These are phyloP conservation scores for Pyronema domesticum DNA, from an alignment of 495 filamentous ascomycete genomes.

Conservation along the genomic window DNA sequence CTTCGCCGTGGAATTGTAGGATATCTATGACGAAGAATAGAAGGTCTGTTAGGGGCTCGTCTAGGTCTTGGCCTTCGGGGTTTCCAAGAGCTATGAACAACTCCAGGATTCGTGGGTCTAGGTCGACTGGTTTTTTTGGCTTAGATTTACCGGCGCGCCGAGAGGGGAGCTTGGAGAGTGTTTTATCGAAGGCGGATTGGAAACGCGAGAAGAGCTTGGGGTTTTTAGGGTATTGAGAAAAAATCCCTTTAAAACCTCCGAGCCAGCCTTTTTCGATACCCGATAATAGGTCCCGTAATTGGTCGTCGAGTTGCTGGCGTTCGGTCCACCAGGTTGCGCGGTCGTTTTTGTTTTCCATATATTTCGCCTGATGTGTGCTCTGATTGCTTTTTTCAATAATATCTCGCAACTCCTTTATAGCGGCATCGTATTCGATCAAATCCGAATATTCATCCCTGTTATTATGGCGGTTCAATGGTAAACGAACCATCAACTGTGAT, in stretches of 20 bases:
- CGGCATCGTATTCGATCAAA: constrained; percentile 64
- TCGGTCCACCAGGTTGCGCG: constrained; percentile 79
- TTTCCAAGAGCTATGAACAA: constrained; percentile 75
- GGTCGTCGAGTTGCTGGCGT: constrained; percentile 57
- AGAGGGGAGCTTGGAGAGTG: constrained; percentile 81
- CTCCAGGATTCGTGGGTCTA: constrained; percentile 66
- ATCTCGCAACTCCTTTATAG: constrained; percentile 57
- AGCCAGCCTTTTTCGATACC: constrained; percentile 90
- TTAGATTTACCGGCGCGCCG: constrained; percentile 30
- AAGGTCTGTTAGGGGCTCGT: constrained; percentile 66
- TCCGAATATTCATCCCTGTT: constrained; percentile 66
- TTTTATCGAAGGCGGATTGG: constrained; percentile 53
- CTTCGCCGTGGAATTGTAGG: constrained; percentile 87
- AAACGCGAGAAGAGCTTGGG: constrained; percentile 51
- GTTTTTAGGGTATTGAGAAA: constrained; percentile 50
- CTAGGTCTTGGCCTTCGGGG: constrained; percentile 51
- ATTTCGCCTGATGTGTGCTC: constrained; percentile 56
- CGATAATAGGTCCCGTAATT: constrained; percentile 56
- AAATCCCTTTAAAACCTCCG: constrained; percentile 79
- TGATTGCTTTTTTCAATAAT: constrained; percentile 64
- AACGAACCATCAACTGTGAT: constrained; percentile 62
- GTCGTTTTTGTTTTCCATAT: constrained; percentile 37
- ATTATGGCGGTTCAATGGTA: constrained; percentile 66
- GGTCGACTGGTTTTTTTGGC: constrained; percentile 27
- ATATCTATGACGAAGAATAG: constrained; percentile 94